phyloP scores from a whole-genome alignment of 2,329 filamentous ascomycete genomes.

The Stemphylium beticola region DNA sequence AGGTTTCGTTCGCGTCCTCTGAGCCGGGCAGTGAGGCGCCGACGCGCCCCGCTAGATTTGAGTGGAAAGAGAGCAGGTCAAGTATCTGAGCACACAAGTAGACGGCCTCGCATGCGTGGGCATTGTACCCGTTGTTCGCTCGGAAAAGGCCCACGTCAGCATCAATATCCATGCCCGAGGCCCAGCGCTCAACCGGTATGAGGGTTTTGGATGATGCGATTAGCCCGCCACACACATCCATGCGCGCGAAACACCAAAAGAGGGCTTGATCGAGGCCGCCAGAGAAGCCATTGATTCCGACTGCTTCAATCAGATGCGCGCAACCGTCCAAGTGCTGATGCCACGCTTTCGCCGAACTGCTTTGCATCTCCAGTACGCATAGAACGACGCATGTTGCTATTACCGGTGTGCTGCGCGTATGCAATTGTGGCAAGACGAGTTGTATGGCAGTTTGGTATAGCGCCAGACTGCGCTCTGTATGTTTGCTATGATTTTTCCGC shows the following conservation, averaged over 20 bases:
- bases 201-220: slow-evolving; percentile 61
- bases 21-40: background rate
- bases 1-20: background rate
- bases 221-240: slow-evolving; percentile 63
- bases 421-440: slow-evolving; percentile 52
- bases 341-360: slow-evolving; percentile 59
- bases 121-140: slow-evolving; percentile 54
- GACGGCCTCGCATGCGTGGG: slow-evolving; percentile 66
- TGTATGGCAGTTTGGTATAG: slow-evolving; percentile 63
- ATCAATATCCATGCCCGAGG: slow-evolving; percentile 49
- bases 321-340: slow-evolving; percentile 63
- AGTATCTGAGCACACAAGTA: slow-evolving; percentile 60
- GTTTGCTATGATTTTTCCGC: slow-evolving; percentile 54
- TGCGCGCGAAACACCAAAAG: slow-evolving; percentile 65
- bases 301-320: slow-evolving; percentile 59
- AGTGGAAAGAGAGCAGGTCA: slow-evolving; percentile 31
- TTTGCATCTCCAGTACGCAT: slow-evolving; percentile 58
- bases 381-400: slow-evolving; percentile 58
- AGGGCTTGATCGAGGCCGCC: slow-evolving; percentile 61
- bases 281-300: slow-evolving; percentile 59
- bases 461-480: slow-evolving; percentile 58
- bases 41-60: slow-evolving; percentile 30
- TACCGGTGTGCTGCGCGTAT: slow-evolving; percentile 54
- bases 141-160: slow-evolving; percentile 49
- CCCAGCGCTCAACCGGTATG: slow-evolving; percentile 59